Base-by-base conservation (phyloP, 2,329 filamentous ascomycete species). In the Colletotrichum sp. region DNA sequence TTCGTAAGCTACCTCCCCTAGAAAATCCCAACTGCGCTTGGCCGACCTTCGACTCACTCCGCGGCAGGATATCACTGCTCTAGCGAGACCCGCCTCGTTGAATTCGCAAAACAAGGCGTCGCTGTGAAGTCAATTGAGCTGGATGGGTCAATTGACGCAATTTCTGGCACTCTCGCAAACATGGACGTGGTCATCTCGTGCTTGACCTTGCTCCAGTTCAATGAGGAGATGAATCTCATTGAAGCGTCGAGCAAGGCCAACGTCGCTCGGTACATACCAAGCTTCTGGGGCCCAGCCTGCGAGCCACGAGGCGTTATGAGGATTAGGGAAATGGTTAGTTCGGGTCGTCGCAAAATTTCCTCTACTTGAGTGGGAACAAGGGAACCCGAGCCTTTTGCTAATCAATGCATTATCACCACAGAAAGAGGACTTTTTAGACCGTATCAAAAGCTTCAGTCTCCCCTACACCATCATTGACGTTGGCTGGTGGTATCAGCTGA, bases 21-120 rank as follows among this genome's bases (percentile, higher is more conserved):
- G 55, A 30, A 2, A 1, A 0, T 30, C 55, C 55, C 4, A 10
- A 18, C 55, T 21, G 0, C 1, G 4, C 13, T 13, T 21, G 0
- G 18, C 4, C 24, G 16, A 21, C 7, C 0, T 58, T n/a, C 0
- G 15, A n/a, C 26, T 30, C 0, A 26, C 1, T 10, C 21, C 0
- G 0, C 2, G 13, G 1, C 3, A 58, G 55, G 55, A 58, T 0
- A 26, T 58, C 13, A 58, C 55, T 9, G 55, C 16, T 26, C 15
- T 58, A 3, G 55, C 15, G 5, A 26, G 55, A 16, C 24, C 55
- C 13, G 16, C 24, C 26, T 58, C 0, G 8, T 26, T 7, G 55
- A 58, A 18, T n/a, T 7, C 16, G 16, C 24, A 4, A 30, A 4
- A 0, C 55, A 21, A 30, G 55, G 55, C 26, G 55, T 58, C 8